Base-by-base conservation (phyloP, 768 basidiomycete genomes). In the Ephemerocybe angulata region DNA sequence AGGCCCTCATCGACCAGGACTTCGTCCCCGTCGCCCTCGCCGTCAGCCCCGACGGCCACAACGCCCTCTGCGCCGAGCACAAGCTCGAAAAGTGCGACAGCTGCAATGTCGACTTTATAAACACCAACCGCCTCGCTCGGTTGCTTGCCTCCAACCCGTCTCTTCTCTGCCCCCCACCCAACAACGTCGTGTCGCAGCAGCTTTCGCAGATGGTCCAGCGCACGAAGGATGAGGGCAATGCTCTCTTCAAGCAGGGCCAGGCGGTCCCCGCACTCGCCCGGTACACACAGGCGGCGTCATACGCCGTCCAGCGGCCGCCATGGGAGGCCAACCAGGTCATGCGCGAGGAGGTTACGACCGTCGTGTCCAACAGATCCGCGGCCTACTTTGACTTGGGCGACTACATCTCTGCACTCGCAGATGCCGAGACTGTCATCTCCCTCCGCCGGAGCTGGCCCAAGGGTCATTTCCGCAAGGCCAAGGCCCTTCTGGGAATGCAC, bases 171-270 rank as follows among this genome's bases (percentile, higher is more conserved):
- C 93, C 86, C 21, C 94, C 93, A 1, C 93, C 93, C 3, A 81
- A 85, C 27, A 87, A 84, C 58, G 77, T 93, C 46, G 74, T 89
- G 48, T 85, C 86, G 7, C 85, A 86, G 63, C 87, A 89, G 58
- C 73, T 96, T 19, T 81, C 88, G 0, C 82, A 86, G 60, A 79
- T 84, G 21, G 82, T 98, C 53, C 86, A 82, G 13, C 74, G 78
- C 44, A 86, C 87, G 4, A 98, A 98, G 67, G 96, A 98, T 46
- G 91, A 96, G 58, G 97, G 97, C 56, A 99, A 99, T 69, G 93
- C 79, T 38, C 68, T 88, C 3, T 98, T 90, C 78, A 96, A 96
- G 70, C 61, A 75, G 42, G 79, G 80, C n/a, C 77, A 88, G 46
- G 83, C 84, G 64, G 74, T 70, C 11, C 78, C 84, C 49, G 93